These are phyloP conservation scores for Selaginella tamariscina DNA, from an alignment of 75 land plant genomes.

Conservation along the genomic window DNA sequence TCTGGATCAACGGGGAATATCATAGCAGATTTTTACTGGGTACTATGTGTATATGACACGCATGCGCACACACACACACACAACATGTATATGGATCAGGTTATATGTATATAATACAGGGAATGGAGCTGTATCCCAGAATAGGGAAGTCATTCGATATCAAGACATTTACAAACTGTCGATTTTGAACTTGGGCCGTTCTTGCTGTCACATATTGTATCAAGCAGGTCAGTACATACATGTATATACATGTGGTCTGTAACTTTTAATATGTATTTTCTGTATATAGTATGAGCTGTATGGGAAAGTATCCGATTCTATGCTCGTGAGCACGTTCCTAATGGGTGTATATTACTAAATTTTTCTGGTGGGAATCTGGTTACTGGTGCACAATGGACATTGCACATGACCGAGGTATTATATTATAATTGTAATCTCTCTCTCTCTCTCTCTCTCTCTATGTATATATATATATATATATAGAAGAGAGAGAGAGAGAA, in stretches of 20 bases:
- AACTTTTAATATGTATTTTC: too few relatives aligned
- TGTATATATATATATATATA: too few relatives aligned
- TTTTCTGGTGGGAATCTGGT: slow-evolving; percentile 99
- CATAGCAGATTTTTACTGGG: slow-evolving; percentile 95
- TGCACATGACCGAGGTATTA: slow-evolving; percentile 91
- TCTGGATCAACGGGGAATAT: slow-evolving; percentile 88
- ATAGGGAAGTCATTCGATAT: slow-evolving; percentile 86
- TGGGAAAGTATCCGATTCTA: slow-evolving; percentile 73
- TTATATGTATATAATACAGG: slow-evolving; percentile 63
- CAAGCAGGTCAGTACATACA: slow-evolving; percentile 55
- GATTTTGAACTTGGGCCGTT: slow-evolving; percentile 99
- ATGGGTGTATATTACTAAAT: slow-evolving; percentile 89
- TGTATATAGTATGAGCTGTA: slow-evolving; percentile 78
- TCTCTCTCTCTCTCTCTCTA: too few relatives aligned
- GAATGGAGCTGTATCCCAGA: slow-evolving; percentile 97
- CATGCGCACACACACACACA: too few relatives aligned
- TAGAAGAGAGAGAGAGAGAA: too few relatives aligned
- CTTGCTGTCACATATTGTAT: slow-evolving; percentile 83
- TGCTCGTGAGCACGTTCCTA: slow-evolving; percentile 72
- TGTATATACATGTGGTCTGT: background rate
- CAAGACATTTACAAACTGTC: slow-evolving; percentile 92
- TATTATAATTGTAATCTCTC: background rate
- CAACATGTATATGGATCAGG: too few relatives aligned
- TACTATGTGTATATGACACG: too few relatives aligned
- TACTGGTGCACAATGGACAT: slow-evolving; percentile 97